These are phyloP conservation scores for Colletotrichum sp. DNA, from an alignment of 2,329 filamentous ascomycete genomes.

Conservation along the genomic window DNA sequence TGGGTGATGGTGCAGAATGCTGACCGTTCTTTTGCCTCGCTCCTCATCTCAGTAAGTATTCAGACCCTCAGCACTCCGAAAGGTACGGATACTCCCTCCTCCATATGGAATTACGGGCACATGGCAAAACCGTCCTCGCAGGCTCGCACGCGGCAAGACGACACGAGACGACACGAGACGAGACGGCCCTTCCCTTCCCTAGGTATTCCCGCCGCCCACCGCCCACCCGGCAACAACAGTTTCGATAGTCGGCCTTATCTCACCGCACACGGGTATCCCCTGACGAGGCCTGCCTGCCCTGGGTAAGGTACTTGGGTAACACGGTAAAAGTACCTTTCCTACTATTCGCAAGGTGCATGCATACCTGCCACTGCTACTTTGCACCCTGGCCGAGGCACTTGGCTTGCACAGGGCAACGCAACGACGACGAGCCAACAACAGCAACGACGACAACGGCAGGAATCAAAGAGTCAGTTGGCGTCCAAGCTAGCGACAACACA, in stretches of 20 bases:
- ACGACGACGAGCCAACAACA: background rate
- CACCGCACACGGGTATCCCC: slow-evolving; percentile 2
- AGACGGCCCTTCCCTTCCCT: background rate
- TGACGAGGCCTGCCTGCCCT: background rate
- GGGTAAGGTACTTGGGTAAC: background rate
- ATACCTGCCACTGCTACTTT: background rate
- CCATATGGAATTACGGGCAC: background rate
- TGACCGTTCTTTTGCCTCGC: background rate
- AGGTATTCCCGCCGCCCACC: background rate
- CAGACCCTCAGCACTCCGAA: background rate
- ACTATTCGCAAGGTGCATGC: background rate
- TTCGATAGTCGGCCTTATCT: background rate
- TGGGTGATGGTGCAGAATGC: background rate
- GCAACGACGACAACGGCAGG: background rate
- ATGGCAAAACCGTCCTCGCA: background rate
- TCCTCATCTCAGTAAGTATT: background rate
- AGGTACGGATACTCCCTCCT: background rate
- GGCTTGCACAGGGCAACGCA: slow-evolving; percentile 5
- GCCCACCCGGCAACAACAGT: background rate
- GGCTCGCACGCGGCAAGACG: background rate
- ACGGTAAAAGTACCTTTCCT: background rate
- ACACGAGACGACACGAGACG: background rate
- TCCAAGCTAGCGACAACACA: slow-evolving; percentile 1
- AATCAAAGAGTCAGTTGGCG: background rate
- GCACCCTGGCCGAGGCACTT: background rate